A percentile compares a stretch with the other conserved stretches of the same genome.
Evolutionary conservation across 768 basidiomycete species (phyloP).

Genomic region (Rhodotorula kratochvilovae): DNA sequence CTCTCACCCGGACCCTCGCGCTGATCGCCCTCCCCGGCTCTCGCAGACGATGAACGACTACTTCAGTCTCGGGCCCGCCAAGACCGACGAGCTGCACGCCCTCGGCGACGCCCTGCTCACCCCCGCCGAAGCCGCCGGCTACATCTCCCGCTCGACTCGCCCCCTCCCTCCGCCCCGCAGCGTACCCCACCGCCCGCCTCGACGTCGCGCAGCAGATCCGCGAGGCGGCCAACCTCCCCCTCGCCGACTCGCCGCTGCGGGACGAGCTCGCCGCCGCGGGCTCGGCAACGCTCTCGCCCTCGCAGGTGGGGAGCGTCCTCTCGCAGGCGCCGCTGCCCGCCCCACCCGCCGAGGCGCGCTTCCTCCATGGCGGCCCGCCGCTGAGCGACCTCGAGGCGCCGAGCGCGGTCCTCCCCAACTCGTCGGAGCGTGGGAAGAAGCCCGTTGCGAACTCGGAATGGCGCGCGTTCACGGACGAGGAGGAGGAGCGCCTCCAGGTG

Average conservation of each 20-base stretch:
- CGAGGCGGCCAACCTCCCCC: not conserved
- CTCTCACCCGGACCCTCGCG: too few relatives aligned
- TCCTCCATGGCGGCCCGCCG: constrained; percentile 31
- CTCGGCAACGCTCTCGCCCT: not conserved
- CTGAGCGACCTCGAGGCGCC: constrained; percentile 32
- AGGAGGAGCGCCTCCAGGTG: constrained; percentile 22
- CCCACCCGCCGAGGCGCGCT: constrained; percentile 2
- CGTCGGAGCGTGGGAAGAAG: not conserved
- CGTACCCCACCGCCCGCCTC: not conserved
- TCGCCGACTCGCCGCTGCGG: not conserved
- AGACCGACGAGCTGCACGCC: constrained; percentile 6
- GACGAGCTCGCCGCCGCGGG: not conserved
- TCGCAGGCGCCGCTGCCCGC: not conserved
- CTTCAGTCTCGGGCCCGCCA: constrained; percentile 11
- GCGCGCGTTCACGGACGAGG: constrained; percentile 37
- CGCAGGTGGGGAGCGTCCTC: constrained; percentile 14
- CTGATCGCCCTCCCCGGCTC: not conserved
- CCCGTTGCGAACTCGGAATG: constrained; percentile 23
- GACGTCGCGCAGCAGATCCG: not conserved
- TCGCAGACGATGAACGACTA: constrained; percentile 6
- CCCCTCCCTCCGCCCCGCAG: not conserved
- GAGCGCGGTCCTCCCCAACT: constrained; percentile 4
- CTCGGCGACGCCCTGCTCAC: constrained; percentile 12
- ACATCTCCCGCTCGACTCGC: constrained; percentile 22
- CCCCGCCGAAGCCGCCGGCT: constrained; percentile 16